phyloP scores from a whole-genome alignment of 2,329 filamentous ascomycete species.

The Biscogniauxia marginata region DNA sequence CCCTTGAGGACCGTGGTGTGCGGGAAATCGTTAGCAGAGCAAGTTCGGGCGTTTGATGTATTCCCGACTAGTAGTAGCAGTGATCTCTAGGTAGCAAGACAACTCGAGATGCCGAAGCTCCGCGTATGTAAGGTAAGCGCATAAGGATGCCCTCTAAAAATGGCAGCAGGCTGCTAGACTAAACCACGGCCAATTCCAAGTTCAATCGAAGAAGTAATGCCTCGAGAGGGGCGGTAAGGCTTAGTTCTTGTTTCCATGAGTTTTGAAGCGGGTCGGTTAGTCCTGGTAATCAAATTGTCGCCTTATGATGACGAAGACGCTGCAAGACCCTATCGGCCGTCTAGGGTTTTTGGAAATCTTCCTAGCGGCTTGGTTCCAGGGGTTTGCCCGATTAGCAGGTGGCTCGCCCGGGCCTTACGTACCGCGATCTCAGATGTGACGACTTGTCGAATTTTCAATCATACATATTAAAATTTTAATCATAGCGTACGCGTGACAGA shows the following conservation, averaged over 20 bases:
- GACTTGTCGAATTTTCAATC: too few species aligned
- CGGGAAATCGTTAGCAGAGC: too few species aligned
- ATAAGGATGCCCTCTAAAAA: background rate
- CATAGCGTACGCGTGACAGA: too few species aligned
- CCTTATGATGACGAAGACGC: background rate
- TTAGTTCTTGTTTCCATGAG: background rate
- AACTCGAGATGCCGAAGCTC: background rate
- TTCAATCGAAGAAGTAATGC: background rate
- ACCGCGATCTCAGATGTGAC: too few species aligned
- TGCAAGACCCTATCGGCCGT: background rate
- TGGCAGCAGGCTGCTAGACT: background rate
- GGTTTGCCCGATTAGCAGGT: too few species aligned
- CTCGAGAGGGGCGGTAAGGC: background rate
- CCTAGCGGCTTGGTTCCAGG: background rate
- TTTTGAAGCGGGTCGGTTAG: background rate
- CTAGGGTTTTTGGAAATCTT: background rate
- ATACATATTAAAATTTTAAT: too few species aligned
- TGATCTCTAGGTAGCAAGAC: too few species aligned
- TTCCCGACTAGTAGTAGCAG: too few species aligned
- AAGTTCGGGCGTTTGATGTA: too few species aligned
- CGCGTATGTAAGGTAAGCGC: too few species aligned
- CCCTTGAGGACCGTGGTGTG: too few species aligned
- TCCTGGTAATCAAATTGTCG: background rate
- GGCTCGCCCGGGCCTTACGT: too few species aligned
- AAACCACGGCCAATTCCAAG: background rate